phyloP scores from a whole-genome alignment of 2,329 filamentous ascomycete genomes.

The Aaosphaeria arxii region DNA sequence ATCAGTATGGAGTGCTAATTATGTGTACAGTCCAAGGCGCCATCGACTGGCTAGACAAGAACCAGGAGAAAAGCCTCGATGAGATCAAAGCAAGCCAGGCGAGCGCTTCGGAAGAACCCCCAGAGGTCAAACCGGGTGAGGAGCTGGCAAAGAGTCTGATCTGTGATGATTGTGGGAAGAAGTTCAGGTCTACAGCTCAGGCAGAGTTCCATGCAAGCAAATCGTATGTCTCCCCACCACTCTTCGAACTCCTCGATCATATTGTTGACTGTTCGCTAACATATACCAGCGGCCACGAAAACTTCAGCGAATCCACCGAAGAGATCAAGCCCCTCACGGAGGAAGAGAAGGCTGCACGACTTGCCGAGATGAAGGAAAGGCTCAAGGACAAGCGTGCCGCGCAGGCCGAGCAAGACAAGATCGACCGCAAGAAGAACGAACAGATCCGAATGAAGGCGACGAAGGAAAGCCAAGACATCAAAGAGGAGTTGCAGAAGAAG shows the following conservation, averaged over 20 bases:
- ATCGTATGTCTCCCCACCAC: constrained; percentile 52
- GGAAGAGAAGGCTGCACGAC: constrained; percentile 80
- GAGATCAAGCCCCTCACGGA: constrained; percentile 88
- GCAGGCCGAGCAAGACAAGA: constrained; percentile 70
- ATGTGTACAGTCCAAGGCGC: constrained; percentile 69
- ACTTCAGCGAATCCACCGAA: constrained; percentile 92
- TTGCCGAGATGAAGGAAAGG: constrained; percentile 71
- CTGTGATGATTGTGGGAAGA: constrained; percentile 94
- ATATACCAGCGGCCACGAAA: constrained; percentile 66
- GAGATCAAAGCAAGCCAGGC: constrained; percentile 61
- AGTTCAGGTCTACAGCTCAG: constrained; percentile 75
- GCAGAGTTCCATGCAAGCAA: constrained; percentile 91
- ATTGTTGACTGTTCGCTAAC: background rate
- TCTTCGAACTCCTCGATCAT: background rate
- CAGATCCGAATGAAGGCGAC: constrained; percentile 82
- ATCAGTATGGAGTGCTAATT: too few species aligned
- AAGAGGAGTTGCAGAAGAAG: constrained; percentile 83
- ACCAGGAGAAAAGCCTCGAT: constrained; percentile 82
- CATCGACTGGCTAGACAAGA: constrained; percentile 91
- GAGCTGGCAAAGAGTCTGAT: constrained; percentile 71
- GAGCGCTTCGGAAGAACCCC: constrained; percentile 50
- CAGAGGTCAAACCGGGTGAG: constrained; percentile 67
- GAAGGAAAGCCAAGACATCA: constrained; percentile 81
- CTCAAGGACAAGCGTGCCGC: constrained; percentile 69
- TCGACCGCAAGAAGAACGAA: constrained; percentile 83